Conservation (phyloP, 164 flowering plant genomes). For the Chimonanthus salicifolius region DNA sequence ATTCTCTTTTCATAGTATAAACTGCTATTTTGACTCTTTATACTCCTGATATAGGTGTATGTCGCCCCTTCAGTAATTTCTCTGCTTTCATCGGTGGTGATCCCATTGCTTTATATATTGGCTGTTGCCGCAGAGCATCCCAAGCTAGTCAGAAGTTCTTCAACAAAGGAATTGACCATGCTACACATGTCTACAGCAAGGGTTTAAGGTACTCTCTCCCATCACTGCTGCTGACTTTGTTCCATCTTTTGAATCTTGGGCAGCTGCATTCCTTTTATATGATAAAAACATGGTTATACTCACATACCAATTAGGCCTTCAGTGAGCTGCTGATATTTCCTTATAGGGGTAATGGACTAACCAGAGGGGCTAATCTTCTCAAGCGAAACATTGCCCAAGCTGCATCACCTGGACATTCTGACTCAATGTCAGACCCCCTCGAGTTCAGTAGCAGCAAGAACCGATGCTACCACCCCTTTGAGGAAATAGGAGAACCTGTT, state of each 20-base stretch:
- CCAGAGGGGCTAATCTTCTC: conserved; percentile 20
- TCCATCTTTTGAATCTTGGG: not conserved
- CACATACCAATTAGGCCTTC: not conserved
- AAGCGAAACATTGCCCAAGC: conserved; percentile 13
- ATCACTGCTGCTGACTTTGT: not conserved
- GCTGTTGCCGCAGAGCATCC: not conserved
- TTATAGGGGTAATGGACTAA: conserved; percentile 35
- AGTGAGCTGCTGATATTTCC: not conserved
- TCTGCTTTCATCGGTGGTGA: conserved; percentile 17
- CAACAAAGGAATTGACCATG: conserved; percentile 25
- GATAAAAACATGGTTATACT: not conserved
- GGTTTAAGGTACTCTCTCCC: conserved; percentile 28
- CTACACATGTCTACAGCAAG: conserved; percentile 14
- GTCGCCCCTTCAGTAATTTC: not conserved
- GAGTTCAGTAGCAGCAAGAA: conserved; percentile 32
- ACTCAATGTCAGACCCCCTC: conserved; percentile 43
- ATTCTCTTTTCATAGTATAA: not conserved
- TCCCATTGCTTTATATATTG: not conserved
- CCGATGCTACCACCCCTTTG: conserved; percentile 67
- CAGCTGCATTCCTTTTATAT: not conserved
- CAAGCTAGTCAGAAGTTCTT: conserved; percentile 15
- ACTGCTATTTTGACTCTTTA: not conserved
- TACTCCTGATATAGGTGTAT: not conserved
- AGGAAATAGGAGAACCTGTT: conserved; percentile 45
- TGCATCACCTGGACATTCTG: conserved; percentile 26